Evolutionary conservation across 495 filamentous ascomycete species (phyloP).

Genomic region (Apiosordaria backusii): DNA sequence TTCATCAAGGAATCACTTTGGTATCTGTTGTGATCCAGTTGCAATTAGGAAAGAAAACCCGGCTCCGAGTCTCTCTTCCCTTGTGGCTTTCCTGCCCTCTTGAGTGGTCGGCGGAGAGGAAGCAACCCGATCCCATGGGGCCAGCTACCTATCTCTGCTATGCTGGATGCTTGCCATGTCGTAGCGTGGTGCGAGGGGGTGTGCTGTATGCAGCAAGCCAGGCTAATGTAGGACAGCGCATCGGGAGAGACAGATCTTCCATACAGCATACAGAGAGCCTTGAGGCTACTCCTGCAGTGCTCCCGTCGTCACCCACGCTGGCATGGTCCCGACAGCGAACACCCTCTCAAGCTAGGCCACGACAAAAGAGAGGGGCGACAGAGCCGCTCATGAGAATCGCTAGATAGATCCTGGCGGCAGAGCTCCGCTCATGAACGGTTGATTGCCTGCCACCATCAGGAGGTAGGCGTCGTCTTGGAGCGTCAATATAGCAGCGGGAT

Average conservation of each 20-base stretch:
- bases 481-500: slow-evolving; percentile 1
- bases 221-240: slow-evolving; percentile 25
- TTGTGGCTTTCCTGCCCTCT: neutral
- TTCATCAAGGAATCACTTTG: too few relatives aligned
- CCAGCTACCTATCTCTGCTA: neutral
- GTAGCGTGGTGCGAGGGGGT: neutral
- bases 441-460: neutral
- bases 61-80: neutral
- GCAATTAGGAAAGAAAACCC: neutral
- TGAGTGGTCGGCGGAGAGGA: neutral
- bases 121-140: slow-evolving; percentile 1
- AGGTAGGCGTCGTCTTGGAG: neutral
- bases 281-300: slow-evolving; percentile 14
- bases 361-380: slow-evolving; percentile 8
- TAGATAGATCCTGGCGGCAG: neutral
- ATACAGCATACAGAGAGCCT: slow-evolving; percentile 7
- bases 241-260: slow-evolving; percentile 24
- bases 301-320: slow-evolving; percentile 25
- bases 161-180: neutral
- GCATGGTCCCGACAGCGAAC: slow-evolving; percentile 9
- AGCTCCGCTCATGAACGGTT: neutral
- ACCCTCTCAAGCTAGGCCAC: slow-evolving; percentile 28
- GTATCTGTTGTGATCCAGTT: neutral
- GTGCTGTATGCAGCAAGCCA: neutral
- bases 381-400: neutral